Evolutionary conservation across 306 rosid genomes (phyloP), one percentile per base, ranked within the genome.

Genomic region (Clitoria ternatea): DNA sequence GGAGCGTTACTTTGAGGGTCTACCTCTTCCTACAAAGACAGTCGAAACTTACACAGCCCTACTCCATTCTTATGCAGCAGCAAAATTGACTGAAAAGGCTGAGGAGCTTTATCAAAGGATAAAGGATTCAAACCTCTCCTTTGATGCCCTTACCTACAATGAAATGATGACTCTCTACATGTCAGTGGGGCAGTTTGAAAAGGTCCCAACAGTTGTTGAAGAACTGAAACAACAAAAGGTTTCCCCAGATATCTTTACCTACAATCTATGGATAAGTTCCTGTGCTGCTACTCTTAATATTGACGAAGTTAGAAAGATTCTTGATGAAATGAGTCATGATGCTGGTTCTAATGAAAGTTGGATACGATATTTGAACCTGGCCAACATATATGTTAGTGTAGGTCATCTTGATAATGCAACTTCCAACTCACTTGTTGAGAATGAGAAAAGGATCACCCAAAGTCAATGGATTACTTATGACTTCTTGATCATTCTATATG

Each of bases 101-200:
- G 98, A 90, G 77, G 79, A 77, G n/a, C 89, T 94, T 50, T 94
- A 73, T 72, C 80, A 69, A 76, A 80, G 81, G 69, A 84, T 90
- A 42, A 87, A 85, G 79, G 82, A 72, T 30, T 85, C 89, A 44
- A 42, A 80, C 67, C 77, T 89, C 55, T 35, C 85, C 44, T 82
- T 85, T 54, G 83, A 79, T 44, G 90, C 89, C 50, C 84, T 94
- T 60, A 72, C 84, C 24, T 90, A 88, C 92, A 94, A 94, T 33
- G 98, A 90, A 83, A 85, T 94, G 90, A 94, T 94, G 98, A 90
- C 98, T 17, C 78, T 94, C 61, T 94, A 90, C 81, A 83, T 85
- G 88, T 89, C 96, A 15, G 89, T 89, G 1, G 98, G 98, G 50
- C 92, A 79, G 74, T 82, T 94, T 18, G 96, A 89, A 70, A 94